phyloP scores from a whole-genome alignment of 768 basidiomycete genomes.

The Lactarius deliciosus region DNA sequence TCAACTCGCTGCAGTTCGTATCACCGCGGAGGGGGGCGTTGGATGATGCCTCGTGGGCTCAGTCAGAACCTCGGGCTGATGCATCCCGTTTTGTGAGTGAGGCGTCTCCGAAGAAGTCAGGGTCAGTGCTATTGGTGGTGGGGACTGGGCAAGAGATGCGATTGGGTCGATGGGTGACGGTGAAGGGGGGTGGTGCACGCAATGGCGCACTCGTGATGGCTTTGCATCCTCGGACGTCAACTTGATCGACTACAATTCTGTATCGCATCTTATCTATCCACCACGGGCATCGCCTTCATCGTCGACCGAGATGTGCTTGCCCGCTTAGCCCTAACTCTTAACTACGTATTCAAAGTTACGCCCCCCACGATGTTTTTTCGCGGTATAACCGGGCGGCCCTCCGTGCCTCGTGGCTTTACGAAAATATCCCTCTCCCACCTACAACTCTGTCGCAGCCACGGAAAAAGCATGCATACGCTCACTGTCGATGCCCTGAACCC shows the following conservation, averaged over 20 bases:
- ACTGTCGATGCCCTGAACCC: conserved; percentile 78
- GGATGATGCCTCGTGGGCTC: conserved; percentile 46
- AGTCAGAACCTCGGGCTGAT: conserved; percentile 34
- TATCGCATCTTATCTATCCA: neutral
- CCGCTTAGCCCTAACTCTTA: neutral
- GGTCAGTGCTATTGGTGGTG: conserved; percentile 62
- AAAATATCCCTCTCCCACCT: conserved; percentile 1
- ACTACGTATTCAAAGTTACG: neutral
- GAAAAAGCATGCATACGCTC: conserved; percentile 42
- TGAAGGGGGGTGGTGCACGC: conserved; percentile 66
- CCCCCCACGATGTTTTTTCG: conserved; percentile 9
- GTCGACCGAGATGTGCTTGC: neutral
- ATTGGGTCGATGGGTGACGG: conserved; percentile 82
- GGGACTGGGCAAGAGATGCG: conserved; percentile 87
- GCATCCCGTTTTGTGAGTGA: conserved; percentile 33
- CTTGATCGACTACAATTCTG: neutral
- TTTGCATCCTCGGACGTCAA: conserved; percentile 45
- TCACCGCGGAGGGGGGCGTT: conserved; percentile 46
- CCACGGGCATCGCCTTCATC: neutral
- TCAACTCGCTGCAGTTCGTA: conserved; percentile 88
- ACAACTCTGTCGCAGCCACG: neutral
- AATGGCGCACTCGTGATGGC: conserved; percentile 72
- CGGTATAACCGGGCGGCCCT: neutral
- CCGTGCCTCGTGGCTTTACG: conserved; percentile 8
- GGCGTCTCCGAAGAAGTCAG: conserved; percentile 22